Conservation (phyloP, 306 rosid species). For the Pueraria montana region DNA sequence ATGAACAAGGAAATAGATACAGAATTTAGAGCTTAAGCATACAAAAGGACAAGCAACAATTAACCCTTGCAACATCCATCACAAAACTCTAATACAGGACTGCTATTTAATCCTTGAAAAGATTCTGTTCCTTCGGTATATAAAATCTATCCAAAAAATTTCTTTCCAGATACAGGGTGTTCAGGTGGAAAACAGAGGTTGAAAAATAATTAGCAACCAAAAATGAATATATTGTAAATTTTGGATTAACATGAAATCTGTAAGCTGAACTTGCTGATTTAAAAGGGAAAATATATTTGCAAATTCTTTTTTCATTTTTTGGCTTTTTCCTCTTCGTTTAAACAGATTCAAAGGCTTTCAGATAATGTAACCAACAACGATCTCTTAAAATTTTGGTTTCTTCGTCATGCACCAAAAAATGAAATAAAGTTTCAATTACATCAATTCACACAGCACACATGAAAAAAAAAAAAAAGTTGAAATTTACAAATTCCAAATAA, state of each 20-base stretch:
- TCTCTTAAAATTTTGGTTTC: not conserved
- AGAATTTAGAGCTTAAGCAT: constrained; percentile 7
- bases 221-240: not conserved
- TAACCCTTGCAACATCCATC: constrained; percentile 8
- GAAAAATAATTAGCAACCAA: not conserved
- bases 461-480: not conserved
- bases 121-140: not conserved
- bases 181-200: not conserved
- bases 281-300: no score
- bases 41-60: not conserved
- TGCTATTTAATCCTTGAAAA: constrained; percentile 5
- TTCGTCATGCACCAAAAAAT: not conserved
- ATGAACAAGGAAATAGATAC: not conserved
- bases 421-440: not conserved
- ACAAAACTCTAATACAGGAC: not conserved
- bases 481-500: not conserved
- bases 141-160: not conserved
- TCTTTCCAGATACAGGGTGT: not conserved
- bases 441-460: not conserved
- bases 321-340: no score
- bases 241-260: not conserved
- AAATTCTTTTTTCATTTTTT: no score
- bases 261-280: not conserved
- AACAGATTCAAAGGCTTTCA: not conserved
- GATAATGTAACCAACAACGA: not conserved